Evolutionary conservation across 805 yeast species (phyloP).

Genomic region (Blastobotrys muscicola): DNA sequence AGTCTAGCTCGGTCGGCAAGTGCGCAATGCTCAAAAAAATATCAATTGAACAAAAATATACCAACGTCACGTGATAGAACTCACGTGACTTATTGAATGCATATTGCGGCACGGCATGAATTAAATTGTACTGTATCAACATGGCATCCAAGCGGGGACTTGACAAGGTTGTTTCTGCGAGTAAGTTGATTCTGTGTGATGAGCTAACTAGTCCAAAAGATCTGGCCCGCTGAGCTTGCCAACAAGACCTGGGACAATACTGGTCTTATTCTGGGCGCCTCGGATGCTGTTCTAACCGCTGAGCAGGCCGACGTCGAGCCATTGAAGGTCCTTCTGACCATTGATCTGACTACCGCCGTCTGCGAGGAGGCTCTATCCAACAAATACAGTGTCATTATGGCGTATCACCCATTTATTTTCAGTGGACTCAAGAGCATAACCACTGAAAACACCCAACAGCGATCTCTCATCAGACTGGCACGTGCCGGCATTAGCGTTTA

Average conservation of each 20-base stretch:
- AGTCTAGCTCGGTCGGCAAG: no score
- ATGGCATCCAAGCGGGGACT: constrained; percentile 38
- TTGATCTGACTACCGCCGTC: constrained; percentile 77
- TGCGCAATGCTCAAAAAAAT: no score
- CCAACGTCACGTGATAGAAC: neutral
- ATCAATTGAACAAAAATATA: neutral
- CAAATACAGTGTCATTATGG: constrained; percentile 52
- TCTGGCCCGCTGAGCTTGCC: constrained; percentile 76
- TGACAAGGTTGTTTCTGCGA: constrained; percentile 14
- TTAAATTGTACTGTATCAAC: neutral
- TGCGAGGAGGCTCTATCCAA: constrained; percentile 70
- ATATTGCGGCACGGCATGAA: neutral
- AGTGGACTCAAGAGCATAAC: constrained; percentile 71
- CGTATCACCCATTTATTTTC: constrained; percentile 94
- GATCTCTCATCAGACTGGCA: constrained; percentile 60
- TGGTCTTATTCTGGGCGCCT: constrained; percentile 70
- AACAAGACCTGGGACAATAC: constrained; percentile 94
- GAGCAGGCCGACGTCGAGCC: constrained; percentile 2
- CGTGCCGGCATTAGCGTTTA: constrained; percentile 79
- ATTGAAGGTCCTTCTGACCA: constrained; percentile 47
- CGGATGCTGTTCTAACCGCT: constrained; percentile 3
- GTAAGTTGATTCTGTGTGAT: constrained; percentile 12
- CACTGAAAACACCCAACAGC: constrained; percentile 70
- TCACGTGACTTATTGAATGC: neutral
- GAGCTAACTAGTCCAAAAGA: constrained; percentile 42